Evolutionary conservation across 192 early-diverging fungal species (phyloP), one percentile per base, ranked within the genome.

Genomic region (Nowakowskiella sp.): DNA sequence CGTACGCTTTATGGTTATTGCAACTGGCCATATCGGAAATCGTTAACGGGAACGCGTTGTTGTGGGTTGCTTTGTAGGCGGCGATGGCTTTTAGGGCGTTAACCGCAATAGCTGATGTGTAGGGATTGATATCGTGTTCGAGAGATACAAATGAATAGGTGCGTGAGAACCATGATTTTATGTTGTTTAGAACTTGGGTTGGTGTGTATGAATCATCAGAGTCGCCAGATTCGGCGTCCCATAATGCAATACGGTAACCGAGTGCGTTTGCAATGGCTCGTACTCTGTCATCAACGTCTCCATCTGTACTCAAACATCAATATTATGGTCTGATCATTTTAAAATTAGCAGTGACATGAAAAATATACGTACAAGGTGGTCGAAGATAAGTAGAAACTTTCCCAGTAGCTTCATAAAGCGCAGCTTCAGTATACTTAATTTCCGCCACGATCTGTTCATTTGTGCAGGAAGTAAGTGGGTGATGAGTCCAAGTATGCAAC

Each of bases 291-390:
- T 84, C 82, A 34, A 78, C 66, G 65, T 82, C 80, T 50, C 83
- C 83, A 52, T 81, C n/a, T n/a, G n/a, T n/a, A n/a, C n/a, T n/a
- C n/a, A n/a, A n/a, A n/a, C n/a, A n/a, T n/a, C n/a, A n/a, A n/a
- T n/a, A n/a, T n/a, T n/a, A n/a, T n/a, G n/a, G n/a, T n/a, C n/a
- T n/a, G n/a, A n/a, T n/a, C n/a, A n/a, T n/a, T n/a, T n/a, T n/a
- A n/a, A n/a, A n/a, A n/a, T n/a, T n/a, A n/a, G n/a, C n/a, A n/a
- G n/a, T n/a, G n/a, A n/a, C n/a, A n/a, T n/a, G n/a, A n/a, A n/a
- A n/a, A 34, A 78, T 67, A 65, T 82, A 77, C 49, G 81, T 81
- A 52, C 76, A 83, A 13, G 82, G 79, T 22, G 83, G 76, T 62
- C 84, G 71, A 63, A 77, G 77, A 55, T 70, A 81, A 47, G 66